Conservation (phyloP, 305 asterid species). For the Fraxinus nigra region DNA sequence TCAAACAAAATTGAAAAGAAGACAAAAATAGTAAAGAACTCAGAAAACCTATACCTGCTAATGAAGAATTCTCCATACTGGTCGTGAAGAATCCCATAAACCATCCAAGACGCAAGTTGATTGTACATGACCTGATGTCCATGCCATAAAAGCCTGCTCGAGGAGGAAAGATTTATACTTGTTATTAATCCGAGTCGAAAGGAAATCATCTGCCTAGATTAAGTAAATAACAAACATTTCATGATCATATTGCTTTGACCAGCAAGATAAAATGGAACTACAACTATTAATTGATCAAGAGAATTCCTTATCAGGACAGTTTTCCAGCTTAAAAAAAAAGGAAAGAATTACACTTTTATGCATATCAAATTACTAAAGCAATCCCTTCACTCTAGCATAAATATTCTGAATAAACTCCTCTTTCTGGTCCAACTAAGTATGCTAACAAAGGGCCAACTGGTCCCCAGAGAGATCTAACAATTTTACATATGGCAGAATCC, state of each 20-base stretch:
- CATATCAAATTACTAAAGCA: slow-evolving; percentile 14
- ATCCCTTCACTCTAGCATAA: slow-evolving; percentile 8
- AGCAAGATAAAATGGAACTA: not conserved
- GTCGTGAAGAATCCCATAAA: slow-evolving; percentile 93
- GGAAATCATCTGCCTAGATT: slow-evolving; percentile 7
- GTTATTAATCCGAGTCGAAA: slow-evolving; percentile 18
- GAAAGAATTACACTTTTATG: not conserved
- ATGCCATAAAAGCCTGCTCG: slow-evolving; percentile 90
- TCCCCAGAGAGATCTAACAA: not conserved
- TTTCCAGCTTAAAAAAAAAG: not conserved
- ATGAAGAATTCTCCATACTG: slow-evolving; percentile 86
- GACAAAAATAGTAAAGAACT: slow-evolving; percentile 10
- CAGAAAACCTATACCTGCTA: slow-evolving; percentile 48
- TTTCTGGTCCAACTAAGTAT: slow-evolving; percentile 14
- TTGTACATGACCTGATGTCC: slow-evolving; percentile 97
- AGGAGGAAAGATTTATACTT: slow-evolving; percentile 21
- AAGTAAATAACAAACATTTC: not conserved
- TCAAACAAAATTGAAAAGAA: slow-evolving; percentile 9
- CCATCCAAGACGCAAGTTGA: slow-evolving; percentile 96
- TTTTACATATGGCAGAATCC: slow-evolving; percentile 1
- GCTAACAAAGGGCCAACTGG: not conserved
- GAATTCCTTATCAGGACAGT: not conserved
- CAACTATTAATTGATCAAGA: not conserved
- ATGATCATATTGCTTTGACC: slow-evolving; percentile 11
- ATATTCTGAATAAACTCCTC: slow-evolving; percentile 12